Evolutionary conservation across 805 yeast genomes (phyloP), one percentile per base, ranked within the genome.

Genomic region (Tetrapisispora nanseiensis): DNA sequence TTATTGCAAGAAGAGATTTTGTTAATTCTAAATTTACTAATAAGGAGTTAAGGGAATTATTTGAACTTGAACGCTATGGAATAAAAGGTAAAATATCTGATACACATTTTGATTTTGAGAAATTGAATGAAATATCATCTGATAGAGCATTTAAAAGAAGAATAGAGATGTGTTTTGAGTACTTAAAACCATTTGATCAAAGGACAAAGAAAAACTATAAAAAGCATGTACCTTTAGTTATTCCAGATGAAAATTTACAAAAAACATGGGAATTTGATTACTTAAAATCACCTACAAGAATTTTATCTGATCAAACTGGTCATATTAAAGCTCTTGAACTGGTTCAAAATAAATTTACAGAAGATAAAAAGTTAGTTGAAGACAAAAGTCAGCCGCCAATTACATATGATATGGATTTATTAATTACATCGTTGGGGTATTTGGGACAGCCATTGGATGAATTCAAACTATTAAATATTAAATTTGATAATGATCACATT

Each of bases 1-100:
- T 92, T 18, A 80, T 84, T 37, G 98, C 89, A 2, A 74, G 98
- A 51, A 72, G 97, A 56, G 97, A 96, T 3, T 67, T 86, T 19
- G 59, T 80, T 35, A 89, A 87, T 50, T 78, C 92, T 34, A 92
- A 95, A 21, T 92, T 89, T 59, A 82, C 97, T 3, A 90, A 85
- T 51, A 90, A 87, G 57, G 98, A 92, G 61, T 71, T 90, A 20
- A 72, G 97, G 56, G 97, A 92, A 56, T 65, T 90, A 29, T 66
- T 89, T 55, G 82, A 79, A 41, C 61, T 86, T 42, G 69, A 65
- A 42, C 62, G 67, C 24, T 64, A 66, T 31, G 78, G 78, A 0
- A 74, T 82, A 43, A 56, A 61, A 10, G 78, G 78, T 3, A 56
- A 67, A 36, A 71, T 73, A 8, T 67, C 68, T 1, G 63, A 66